phyloP scores from a whole-genome alignment of 352 stramenopile species.

The Phytophthora capsici region DNA sequence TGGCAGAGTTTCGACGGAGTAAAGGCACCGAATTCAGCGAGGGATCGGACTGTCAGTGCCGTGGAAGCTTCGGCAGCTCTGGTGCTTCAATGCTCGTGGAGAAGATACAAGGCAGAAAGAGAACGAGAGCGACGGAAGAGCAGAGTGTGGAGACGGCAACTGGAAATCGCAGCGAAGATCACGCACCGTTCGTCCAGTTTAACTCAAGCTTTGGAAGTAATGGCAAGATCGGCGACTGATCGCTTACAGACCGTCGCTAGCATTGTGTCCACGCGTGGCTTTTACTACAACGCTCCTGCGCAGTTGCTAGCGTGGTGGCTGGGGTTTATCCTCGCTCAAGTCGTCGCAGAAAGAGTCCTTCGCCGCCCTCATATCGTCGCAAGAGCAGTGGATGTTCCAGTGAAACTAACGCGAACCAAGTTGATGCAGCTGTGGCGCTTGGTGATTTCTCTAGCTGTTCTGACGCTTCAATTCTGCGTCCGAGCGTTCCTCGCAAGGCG shows the following conservation, averaged over 20 bases:
- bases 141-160: conserved; percentile 47
- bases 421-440: conserved; percentile 37
- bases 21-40: conserved; percentile 34
- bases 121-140: conserved; percentile 30
- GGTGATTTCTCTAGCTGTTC: conserved; percentile 22
- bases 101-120: conserved; percentile 35
- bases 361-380: conserved; percentile 49
- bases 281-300: conserved; percentile 45
- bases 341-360: conserved; percentile 36
- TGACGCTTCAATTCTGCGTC: conserved; percentile 46
- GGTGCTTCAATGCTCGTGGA: conserved; percentile 62
- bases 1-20: conserved; percentile 45
- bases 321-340: conserved; percentile 30
- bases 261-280: conserved; percentile 15
- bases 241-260: conserved; percentile 7
- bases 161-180: conserved; percentile 53
- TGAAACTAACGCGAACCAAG: conserved; percentile 36
- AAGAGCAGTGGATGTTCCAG: conserved; percentile 45
- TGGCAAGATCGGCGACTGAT: not conserved
- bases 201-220: conserved; percentile 1
- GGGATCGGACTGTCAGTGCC: conserved; percentile 22
- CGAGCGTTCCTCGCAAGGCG: conserved; percentile 39
- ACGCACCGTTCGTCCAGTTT: conserved; percentile 26
- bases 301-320: conserved; percentile 53
- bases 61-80: conserved; percentile 46